Percentiles rank a stretch among this genome's conserved stretches.
phyloP scores from a whole-genome alignment of 495 filamentous ascomycete species.

The Neurospora sp. region DNA sequence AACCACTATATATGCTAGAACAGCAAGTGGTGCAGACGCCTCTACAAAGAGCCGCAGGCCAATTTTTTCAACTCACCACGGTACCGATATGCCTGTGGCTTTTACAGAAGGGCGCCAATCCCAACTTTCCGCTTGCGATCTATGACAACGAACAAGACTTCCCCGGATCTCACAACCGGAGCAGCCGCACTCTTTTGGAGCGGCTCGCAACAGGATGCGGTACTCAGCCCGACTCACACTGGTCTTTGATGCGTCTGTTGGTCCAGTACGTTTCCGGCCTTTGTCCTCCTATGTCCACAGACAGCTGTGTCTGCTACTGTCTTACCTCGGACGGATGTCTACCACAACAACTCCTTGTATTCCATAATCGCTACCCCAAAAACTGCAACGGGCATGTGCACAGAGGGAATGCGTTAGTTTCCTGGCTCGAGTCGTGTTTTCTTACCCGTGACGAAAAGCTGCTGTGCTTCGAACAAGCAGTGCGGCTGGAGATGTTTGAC shows the following conservation, averaged over 20 bases:
- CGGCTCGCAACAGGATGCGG: background rate
- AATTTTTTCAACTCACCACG: accelerated
- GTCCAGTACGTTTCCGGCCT: background rate
- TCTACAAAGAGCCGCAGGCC: accelerated
- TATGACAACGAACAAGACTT: background rate
- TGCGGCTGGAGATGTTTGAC: background rate
- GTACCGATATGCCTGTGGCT: background rate
- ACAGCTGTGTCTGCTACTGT: background rate
- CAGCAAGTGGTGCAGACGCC: background rate
- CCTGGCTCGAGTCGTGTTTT: background rate
- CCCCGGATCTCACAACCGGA: accelerated
- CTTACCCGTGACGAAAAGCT: background rate
- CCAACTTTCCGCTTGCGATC: background rate
- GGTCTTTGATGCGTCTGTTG: background rate
- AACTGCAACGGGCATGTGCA: background rate
- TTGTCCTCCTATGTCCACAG: background rate
- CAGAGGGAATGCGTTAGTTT: background rate
- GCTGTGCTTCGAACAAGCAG: background rate
- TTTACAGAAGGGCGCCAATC: background rate
- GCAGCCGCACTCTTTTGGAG: background rate
- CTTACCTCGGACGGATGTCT: background rate
- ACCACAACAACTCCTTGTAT: background rate
- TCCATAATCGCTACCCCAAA: accelerated
- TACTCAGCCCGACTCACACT: background rate
- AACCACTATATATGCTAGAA: no score